These are phyloP conservation scores for Fusarium zealandicum DNA, from an alignment of 2,329 filamentous ascomycete species.

Conservation along the genomic window DNA sequence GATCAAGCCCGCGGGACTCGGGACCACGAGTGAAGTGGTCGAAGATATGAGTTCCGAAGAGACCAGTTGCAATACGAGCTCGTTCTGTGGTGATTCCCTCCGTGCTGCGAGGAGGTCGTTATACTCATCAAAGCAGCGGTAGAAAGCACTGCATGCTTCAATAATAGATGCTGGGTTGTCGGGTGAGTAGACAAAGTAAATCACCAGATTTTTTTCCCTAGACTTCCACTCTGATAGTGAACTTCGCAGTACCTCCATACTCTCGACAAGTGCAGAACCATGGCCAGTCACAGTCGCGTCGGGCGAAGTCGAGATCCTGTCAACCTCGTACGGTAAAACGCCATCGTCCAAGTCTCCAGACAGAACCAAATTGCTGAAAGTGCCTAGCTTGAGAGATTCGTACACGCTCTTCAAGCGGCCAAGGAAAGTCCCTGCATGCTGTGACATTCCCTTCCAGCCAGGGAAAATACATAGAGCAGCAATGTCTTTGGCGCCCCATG, in stretches of 20 bases:
- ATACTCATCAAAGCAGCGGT: constrained; percentile 70
- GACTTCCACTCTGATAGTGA: constrained; percentile 53
- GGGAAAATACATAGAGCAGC: constrained; percentile 76
- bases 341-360: constrained; percentile 51
- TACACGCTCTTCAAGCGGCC: constrained; percentile 74
- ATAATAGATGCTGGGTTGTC: constrained; percentile 67
- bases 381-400: constrained; percentile 76
- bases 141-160: constrained; percentile 77
- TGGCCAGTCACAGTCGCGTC: constrained; percentile 52
- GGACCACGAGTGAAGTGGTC: constrained; percentile 67
- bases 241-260: constrained; percentile 57
- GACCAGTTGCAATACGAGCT: constrained; percentile 80
- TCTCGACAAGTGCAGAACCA: constrained; percentile 56
- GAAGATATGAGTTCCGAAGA: constrained; percentile 73
- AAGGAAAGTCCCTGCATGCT: constrained; percentile 69
- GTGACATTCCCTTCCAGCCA: constrained; percentile 66
- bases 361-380: constrained; percentile 62
- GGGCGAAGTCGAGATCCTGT: constrained; percentile 53
- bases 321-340: constrained; percentile 58
- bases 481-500: constrained; percentile 74
- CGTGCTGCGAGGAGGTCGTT: constrained; percentile 54
- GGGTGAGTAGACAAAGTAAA: constrained; percentile 79
- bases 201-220: constrained; percentile 69
- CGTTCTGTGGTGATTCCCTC: constrained; percentile 58
- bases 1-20: constrained; percentile 64